These are phyloP conservation scores for Calycina herbarum DNA, from an alignment of 2,329 filamentous ascomycete species.

Conservation along the genomic window DNA sequence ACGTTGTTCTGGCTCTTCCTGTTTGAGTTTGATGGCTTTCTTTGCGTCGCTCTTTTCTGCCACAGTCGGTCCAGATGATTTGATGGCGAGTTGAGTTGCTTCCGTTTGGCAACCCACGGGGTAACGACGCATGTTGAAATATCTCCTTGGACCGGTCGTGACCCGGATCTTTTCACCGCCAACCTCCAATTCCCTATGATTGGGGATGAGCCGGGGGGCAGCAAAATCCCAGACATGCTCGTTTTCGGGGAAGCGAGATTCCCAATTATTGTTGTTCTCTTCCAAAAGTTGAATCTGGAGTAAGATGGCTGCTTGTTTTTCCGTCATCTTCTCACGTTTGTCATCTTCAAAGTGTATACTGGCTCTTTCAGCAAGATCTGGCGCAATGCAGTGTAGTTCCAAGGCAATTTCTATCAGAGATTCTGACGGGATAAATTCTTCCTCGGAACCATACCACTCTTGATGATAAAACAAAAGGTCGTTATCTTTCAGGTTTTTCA, in stretches of 20 bases:
- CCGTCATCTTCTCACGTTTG: slow-evolving; percentile 6
- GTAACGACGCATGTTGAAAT: slow-evolving; percentile 29
- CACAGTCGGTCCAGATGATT: slow-evolving; percentile 19
- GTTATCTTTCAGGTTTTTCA: not conserved
- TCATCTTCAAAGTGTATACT: slow-evolving; percentile 6
- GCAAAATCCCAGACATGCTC: slow-evolving; percentile 36
- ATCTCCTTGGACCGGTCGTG: slow-evolving; percentile 16
- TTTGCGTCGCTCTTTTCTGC: slow-evolving; percentile 14
- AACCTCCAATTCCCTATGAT: not conserved
- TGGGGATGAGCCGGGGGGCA: slow-evolving; percentile 8
- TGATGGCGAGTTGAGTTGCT: slow-evolving; percentile 20
- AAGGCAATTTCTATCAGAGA: slow-evolving; percentile 20
- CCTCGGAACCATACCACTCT: not conserved
- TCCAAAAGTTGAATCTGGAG: slow-evolving; percentile 33
- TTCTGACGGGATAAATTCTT: not conserved
- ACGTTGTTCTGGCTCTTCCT: slow-evolving; percentile 2
- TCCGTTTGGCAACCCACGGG: slow-evolving; percentile 26
- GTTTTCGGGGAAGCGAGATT: slow-evolving; percentile 29
- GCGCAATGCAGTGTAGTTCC: slow-evolving; percentile 25
- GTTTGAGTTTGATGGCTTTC: not conserved
- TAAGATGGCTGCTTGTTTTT: slow-evolving; percentile 22
- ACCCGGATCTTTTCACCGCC: slow-evolving; percentile 5
- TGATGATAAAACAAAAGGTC: not conserved
- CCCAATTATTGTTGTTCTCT: slow-evolving; percentile 34
- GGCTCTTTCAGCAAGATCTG: slow-evolving; percentile 25